Evolutionary conservation across 176 grass and related monocot genomes (phyloP), one percentile per base, ranked within the genome.

Genomic region (Oryza longistaminata): DNA sequence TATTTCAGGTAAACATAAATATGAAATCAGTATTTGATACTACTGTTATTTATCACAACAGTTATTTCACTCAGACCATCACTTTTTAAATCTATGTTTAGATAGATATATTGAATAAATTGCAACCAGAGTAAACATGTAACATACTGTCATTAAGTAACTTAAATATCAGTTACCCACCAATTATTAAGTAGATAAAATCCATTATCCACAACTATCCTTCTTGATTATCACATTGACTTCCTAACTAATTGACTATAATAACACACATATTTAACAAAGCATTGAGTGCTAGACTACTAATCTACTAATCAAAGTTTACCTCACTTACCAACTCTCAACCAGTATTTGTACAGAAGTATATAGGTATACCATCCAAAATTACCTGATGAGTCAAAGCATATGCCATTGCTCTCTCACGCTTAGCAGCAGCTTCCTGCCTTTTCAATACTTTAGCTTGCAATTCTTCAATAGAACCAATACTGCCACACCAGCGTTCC

Each of bases 371-470:
- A 40, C 37, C 45, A 14, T 78, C 55, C 64, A 84, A 87, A 78
- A 11, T 79, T 92, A 99, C 97, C 97, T 99, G 97, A 88, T 96
- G 97, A 80, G 90, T 96, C 74, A 96, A 85, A 70, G 97, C 97
- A 77, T 99, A 99, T 21, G 93, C 97, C 91, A 99, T 99, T 66
- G 97, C 97, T 92, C 97, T 89, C 76, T 99, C 97, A 46, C 93
- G 91, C 76, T 94, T 99, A 21, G 88, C 97, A 81, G 91, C 97
- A 80, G 97, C 97, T 82, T 96, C 90, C 92, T 88, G 88, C 48
- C 93, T 94, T 90, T 94, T 99, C 78, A 96, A 68, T 81, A 94
- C 81, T 87, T 99, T 99, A 81, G 90, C 79, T 82, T 96, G 93
- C 78, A 99, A 89, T 94, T 99, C 91, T 86, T 96, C 88, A 45